Base-by-base conservation (phyloP, 257 asterid genomes). In the Knoxia roxburghii region DNA sequence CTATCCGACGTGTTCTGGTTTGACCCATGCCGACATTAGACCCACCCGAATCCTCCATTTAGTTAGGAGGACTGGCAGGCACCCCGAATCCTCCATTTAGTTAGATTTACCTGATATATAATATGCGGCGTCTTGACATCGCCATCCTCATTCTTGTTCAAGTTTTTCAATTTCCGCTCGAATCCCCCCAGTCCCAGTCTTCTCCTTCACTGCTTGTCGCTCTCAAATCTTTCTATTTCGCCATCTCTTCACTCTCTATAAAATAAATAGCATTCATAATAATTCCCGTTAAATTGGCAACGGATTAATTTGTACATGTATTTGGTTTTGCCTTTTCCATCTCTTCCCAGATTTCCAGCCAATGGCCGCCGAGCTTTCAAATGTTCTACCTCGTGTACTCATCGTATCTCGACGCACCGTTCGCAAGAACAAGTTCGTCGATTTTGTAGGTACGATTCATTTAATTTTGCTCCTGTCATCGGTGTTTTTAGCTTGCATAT, bases 381-480 rank as follows among this genome's bases (percentile, higher is more conserved):
- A 73, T n/a, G 78, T 82, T 49, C 78, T 85, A 7, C 90, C 90
- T 55, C 84, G 90, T 4, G 90, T 85, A 23, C 84, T 85, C 69
- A 80, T 85, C 68, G 90, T 85, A 23, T 85, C 90, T n/a, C 69
- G 90, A 70, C 83, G 90, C 45, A 72, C 74, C 66, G 84, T 85
- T 72, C 90, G 90, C 66, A 85, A 85, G 74, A 82, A 82, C 86
- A 85, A 85, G 70, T 85, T 85, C 63, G 90, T 85, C n/a, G 86
- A 85, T 72, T 85, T 85, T 59, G 90, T 85, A 14, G 90, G 90
- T 85, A 64, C 20, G 78, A 13, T 3, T n/a, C 20, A 3, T 55
- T 10, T 4, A 40, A 0, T 26, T 24, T 1, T 4, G 4, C 43
- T 15, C 29, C 37, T 56, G 6, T 7, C 23, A 17, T 49, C 24